phyloP scores from a whole-genome alignment of 176 grass and related monocot species.

The Oryza brachyantha region DNA sequence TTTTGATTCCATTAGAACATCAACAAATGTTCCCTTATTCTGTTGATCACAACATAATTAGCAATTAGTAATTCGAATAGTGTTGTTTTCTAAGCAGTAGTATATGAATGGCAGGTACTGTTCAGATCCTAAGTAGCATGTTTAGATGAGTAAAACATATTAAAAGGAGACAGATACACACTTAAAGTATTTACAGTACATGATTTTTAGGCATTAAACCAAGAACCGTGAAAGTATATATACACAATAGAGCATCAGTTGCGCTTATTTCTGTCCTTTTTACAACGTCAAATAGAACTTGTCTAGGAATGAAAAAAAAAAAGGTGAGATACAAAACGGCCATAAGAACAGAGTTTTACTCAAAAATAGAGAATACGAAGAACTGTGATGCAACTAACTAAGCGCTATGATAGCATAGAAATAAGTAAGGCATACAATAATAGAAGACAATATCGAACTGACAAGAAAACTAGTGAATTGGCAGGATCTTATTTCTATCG shows the following conservation, averaged over 20 bases:
- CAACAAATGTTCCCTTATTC: constrained; percentile 29
- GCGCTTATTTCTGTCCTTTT: neutral
- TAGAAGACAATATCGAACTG: neutral
- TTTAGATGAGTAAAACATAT: neutral
- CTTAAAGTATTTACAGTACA: neutral
- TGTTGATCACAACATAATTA: constrained; percentile 9
- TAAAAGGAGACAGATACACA: neutral
- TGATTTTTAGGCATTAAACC: neutral
- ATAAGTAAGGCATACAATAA: neutral
- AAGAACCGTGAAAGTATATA: neutral
- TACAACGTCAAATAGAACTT: neutral
- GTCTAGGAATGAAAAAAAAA: neutral
- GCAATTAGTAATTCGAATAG: neutral
- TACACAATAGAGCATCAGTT: neutral
- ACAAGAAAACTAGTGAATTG: neutral
- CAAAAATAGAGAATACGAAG: neutral
- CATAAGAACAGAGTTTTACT: neutral
- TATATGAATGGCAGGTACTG: neutral
- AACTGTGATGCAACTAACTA: neutral
- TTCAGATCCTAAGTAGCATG: neutral
- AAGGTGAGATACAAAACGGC: neutral
- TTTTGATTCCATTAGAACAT: constrained; percentile 98
- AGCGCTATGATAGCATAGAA: neutral
- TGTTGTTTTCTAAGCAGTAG: neutral
- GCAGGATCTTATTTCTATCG: neutral